A percentile compares a stretch with the other conserved stretches of the same genome.
Conservation (phyloP, 768 basidiomycete species). For the Lactarius tabidus region DNA sequence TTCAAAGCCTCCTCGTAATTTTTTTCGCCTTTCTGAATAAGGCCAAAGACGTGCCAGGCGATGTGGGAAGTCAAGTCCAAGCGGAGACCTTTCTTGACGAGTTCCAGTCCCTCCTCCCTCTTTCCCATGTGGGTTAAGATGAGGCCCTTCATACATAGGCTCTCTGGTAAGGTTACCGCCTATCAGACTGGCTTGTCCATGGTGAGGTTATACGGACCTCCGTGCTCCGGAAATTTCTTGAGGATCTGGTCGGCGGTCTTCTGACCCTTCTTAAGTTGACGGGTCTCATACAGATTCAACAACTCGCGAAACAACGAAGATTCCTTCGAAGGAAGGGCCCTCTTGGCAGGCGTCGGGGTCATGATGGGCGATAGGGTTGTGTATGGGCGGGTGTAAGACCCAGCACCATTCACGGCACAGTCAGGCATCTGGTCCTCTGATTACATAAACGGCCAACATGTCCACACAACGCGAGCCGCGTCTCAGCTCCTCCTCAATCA, state of each 20-base stretch:
- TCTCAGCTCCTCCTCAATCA: constrained; percentile 13
- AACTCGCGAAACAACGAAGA: constrained; percentile 81
- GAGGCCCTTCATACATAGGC: constrained; percentile 94
- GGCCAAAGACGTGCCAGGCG: constrained; percentile 96
- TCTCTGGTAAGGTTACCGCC: constrained; percentile 53
- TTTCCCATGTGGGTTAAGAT: constrained; percentile 75
- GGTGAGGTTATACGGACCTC: constrained; percentile 49
- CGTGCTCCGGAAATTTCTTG: constrained; percentile 94
- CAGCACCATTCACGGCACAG: not conserved
- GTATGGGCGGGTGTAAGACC: not conserved
- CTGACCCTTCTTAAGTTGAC: constrained; percentile 83
- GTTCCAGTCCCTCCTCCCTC: constrained; percentile 75
- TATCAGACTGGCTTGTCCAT: constrained; percentile 14
- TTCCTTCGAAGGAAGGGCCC: constrained; percentile 78
- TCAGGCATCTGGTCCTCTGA: not conserved
- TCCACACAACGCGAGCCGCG: constrained; percentile 25
- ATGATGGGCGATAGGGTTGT: constrained; percentile 26
- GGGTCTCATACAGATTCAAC: constrained; percentile 80
- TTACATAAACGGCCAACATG: constrained; percentile 18
- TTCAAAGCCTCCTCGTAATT: constrained; percentile 93
- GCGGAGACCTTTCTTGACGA: constrained; percentile 80
- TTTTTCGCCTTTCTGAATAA: constrained; percentile 90
- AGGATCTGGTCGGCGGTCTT: constrained; percentile 92
- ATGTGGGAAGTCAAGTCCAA: constrained; percentile 87
- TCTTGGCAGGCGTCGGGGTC: constrained; percentile 37